A percentile compares a stretch with the other conserved stretches of the same genome.
phyloP scores from a whole-genome alignment of 495 filamentous ascomycete species.

The Elasticomyces elasticus region DNA sequence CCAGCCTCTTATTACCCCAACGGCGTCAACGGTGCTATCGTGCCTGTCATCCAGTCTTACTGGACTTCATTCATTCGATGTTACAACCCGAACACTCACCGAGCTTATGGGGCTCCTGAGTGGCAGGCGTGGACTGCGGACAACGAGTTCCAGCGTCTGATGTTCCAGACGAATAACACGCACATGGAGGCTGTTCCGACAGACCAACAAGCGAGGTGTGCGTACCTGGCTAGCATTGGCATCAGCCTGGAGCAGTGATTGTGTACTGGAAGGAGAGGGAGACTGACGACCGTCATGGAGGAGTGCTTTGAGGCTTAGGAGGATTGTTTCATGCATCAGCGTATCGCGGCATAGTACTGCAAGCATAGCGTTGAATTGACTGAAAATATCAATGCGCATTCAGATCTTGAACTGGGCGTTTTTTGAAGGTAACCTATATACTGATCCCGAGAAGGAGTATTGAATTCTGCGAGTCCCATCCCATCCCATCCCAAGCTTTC shows the following conservation, averaged over 20 bases:
- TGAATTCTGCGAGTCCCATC: no score
- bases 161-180: conserved; percentile 47
- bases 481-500: no score
- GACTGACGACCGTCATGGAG: no score
- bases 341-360: no score
- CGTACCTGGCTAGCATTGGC: conserved; percentile 45
- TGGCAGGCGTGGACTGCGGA: conserved; percentile 33
- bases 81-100: conserved; percentile 24
- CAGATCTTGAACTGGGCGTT: no score
- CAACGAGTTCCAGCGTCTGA: conserved; percentile 36
- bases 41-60: conserved; percentile 23
- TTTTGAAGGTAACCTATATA: no score
- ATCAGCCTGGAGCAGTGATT: conserved; percentile 40
- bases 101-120: conserved; percentile 13
- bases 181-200: conserved; percentile 47
- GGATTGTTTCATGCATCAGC: no score
- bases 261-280: no score
- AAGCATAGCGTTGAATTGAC: no score
- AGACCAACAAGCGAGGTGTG: conserved; percentile 41
- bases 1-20: conserved; percentile 45
- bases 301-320: no score
- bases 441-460: no score
- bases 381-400: no score
- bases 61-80: conserved; percentile 28
- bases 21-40: conserved; percentile 27